These are phyloP conservation scores for Allium cepa DNA, from an alignment of 106 monocot species.

Conservation along the genomic window DNA sequence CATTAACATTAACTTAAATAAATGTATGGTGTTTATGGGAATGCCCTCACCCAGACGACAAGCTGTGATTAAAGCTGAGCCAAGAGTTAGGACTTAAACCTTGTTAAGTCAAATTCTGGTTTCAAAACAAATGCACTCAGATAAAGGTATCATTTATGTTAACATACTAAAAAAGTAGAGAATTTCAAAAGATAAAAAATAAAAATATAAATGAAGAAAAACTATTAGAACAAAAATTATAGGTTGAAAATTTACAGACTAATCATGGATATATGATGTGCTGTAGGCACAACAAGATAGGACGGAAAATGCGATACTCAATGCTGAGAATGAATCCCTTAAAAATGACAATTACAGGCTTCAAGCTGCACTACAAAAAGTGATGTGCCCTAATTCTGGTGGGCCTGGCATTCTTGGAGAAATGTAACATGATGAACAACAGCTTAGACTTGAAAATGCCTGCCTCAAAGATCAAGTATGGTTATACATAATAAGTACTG, in stretches of 20 bases:
- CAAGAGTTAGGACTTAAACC: too few species aligned
- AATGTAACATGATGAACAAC: conserved; percentile 88
- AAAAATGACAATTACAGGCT: conserved; percentile 89
- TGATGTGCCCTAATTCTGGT: conserved; percentile 81
- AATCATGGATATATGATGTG: not conserved
- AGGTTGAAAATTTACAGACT: too few species aligned
- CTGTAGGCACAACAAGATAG: conserved; percentile 94
- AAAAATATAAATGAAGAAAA: too few species aligned
- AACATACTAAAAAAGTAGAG: too few species aligned
- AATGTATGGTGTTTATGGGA: conserved; percentile 83
- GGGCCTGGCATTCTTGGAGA: conserved; percentile 82
- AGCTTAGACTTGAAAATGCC: conserved; percentile 89
- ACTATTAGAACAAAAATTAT: too few species aligned
- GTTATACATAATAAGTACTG: not conserved
- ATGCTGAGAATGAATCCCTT: conserved; percentile 86
- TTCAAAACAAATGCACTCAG: too few species aligned
- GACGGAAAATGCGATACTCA: conserved; percentile 68
- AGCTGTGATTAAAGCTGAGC: too few species aligned
- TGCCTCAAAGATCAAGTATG: conserved; percentile 91
- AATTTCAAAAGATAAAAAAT: too few species aligned
- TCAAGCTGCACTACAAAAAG: conserved; percentile 81
- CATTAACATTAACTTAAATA: not conserved
- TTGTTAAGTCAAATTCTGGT: too few species aligned
- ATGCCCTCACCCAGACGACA: conserved; percentile 92
- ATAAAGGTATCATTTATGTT: too few species aligned